Percentiles rank a stretch among this genome's conserved stretches.
phyloP scores from a whole-genome alignment of 1,284 basidiomycete species.

The Cystobasidiaceae sp. region DNA sequence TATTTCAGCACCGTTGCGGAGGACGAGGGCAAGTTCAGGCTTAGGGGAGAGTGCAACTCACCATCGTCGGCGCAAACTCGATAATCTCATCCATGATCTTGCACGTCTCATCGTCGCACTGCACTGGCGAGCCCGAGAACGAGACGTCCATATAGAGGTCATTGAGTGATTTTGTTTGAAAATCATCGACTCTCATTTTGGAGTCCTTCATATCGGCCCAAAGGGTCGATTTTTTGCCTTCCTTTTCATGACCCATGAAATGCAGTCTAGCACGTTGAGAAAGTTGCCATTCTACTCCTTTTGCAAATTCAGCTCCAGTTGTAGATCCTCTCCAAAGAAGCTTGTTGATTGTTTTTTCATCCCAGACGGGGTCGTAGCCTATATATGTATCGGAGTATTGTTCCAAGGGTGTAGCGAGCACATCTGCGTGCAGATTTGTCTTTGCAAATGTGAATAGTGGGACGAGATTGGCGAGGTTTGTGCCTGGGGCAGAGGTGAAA shows the following conservation, averaged over 20 bases:
- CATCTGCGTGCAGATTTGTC: conserved; percentile 48
- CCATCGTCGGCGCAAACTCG: conserved; percentile 43
- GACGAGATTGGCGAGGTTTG: conserved; percentile 41
- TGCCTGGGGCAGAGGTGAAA: conserved; percentile 41
- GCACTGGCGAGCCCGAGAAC: conserved; percentile 42
- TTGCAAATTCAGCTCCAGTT: conserved; percentile 36
- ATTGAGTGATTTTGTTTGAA: conserved; percentile 38
- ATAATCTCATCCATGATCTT: conserved; percentile 39
- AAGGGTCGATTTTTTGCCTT: conserved; percentile 36
- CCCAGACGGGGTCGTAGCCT: conserved; percentile 49
- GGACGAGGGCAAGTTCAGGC: not conserved
- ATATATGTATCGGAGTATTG: conserved; percentile 47
- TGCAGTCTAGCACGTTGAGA: conserved; percentile 43
- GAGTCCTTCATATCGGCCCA: conserved; percentile 35
- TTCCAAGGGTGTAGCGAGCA: conserved; percentile 51
- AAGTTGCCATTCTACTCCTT: conserved; percentile 40
- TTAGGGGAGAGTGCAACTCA: conserved; percentile 25
- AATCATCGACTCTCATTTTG: conserved; percentile 33
- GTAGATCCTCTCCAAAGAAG: conserved; percentile 36
- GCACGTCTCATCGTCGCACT: conserved; percentile 43
- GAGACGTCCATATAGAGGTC: conserved; percentile 42
- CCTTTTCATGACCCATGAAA: conserved; percentile 38
- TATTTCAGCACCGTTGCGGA: not conserved
- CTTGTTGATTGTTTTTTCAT: conserved; percentile 42
- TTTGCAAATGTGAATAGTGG: conserved; percentile 44